phyloP scores from a whole-genome alignment of 2,329 filamentous ascomycete genomes.

The Cladosporium colombiae region DNA sequence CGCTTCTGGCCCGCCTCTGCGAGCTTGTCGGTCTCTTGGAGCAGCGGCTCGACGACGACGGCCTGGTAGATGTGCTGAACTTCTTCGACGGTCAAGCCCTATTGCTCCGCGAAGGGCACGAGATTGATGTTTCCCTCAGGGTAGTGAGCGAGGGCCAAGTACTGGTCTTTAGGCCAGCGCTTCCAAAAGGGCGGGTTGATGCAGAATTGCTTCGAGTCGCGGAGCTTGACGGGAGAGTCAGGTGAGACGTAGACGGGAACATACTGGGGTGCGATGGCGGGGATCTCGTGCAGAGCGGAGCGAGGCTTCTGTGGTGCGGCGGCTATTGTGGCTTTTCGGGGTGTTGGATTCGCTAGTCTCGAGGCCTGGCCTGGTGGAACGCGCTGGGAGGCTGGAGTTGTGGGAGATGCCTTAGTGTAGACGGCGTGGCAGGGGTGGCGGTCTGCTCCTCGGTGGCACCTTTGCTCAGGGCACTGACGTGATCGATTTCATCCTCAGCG shows the following conservation, averaged over 20 bases:
- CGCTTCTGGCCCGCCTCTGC: slow-evolving; percentile 23
- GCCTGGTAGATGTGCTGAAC: slow-evolving; percentile 24
- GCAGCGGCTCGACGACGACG: slow-evolving; percentile 25
- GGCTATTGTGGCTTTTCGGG: background rate
- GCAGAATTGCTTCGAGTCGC: slow-evolving; percentile 25
- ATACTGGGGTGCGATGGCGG: slow-evolving; percentile 4
- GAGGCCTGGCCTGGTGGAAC: background rate
- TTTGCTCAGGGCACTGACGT: background rate
- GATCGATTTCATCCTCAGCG: background rate
- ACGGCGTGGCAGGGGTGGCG: background rate
- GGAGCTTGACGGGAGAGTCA: background rate
- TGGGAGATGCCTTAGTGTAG: background rate
- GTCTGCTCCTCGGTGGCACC: background rate
- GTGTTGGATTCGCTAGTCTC: background rate
- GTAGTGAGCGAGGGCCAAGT: slow-evolving; percentile 23
- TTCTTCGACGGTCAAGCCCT: slow-evolving; percentile 27
- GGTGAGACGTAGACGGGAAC: slow-evolving; percentile 5
- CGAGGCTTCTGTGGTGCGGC: background rate
- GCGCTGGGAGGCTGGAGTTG: background rate
- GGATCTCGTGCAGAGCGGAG: background rate
- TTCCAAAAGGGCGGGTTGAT: slow-evolving; percentile 29
- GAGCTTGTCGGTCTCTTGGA: slow-evolving; percentile 23
- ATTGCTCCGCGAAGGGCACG: slow-evolving; percentile 21
- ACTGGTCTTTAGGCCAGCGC: slow-evolving; percentile 24
- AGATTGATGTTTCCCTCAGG: slow-evolving; percentile 25